Conservation (phyloP, 306 rosid species). For the Glycine soja region DNA sequence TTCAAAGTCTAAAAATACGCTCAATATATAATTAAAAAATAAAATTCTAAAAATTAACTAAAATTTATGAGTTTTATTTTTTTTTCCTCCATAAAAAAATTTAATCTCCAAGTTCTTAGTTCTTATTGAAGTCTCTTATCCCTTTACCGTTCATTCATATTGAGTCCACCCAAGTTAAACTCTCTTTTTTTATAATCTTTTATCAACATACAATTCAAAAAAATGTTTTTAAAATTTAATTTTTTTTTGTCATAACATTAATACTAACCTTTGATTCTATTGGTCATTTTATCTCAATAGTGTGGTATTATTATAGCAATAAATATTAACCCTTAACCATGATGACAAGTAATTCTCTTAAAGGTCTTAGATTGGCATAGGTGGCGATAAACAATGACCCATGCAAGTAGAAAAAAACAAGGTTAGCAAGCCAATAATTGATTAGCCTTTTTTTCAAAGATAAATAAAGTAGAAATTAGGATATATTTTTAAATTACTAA, state of each 20-base stretch:
- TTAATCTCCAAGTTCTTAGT: too few relatives aligned
- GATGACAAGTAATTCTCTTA: background rate
- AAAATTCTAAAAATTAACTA: too few relatives aligned
- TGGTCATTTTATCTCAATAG: background rate
- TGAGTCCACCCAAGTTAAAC: too few relatives aligned
- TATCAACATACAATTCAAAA: background rate
- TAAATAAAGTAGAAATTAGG: background rate
- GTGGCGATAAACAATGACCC: background rate
- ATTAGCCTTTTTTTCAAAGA: background rate
- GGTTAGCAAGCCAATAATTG: background rate
- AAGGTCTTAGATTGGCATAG: background rate
- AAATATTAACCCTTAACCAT: background rate
- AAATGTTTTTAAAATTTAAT: background rate
- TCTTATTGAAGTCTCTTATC: too few relatives aligned
- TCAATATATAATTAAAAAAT: too few relatives aligned
- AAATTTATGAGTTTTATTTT: too few relatives aligned
- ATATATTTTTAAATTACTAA: background rate
- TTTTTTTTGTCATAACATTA: background rate
- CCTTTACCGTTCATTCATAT: too few relatives aligned
- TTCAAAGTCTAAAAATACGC: too few relatives aligned
- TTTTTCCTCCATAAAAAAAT: too few relatives aligned
- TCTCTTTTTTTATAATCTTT: too few relatives aligned
- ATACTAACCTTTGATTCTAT: slow-evolving; percentile 4
- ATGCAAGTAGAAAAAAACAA: background rate
- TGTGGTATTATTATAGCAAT: background rate